These are phyloP conservation scores for Paramarasmius palmivorus DNA, from an alignment of 1,284 basidiomycete species.

Conservation along the genomic window DNA sequence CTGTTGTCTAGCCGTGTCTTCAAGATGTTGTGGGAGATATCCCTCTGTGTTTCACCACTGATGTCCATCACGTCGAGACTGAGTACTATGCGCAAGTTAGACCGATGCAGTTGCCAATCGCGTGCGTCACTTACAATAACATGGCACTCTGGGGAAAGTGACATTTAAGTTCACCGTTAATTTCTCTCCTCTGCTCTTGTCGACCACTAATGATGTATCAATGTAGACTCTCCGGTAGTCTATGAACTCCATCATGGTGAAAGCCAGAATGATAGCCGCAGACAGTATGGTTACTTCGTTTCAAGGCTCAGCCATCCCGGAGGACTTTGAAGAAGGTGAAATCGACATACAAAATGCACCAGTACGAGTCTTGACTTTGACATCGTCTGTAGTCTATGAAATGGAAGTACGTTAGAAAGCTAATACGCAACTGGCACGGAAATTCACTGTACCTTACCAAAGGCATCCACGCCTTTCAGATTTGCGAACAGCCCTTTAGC, in stretches of 20 bases:
- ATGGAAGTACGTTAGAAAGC: constrained; percentile 10
- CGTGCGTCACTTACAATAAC: constrained; percentile 74
- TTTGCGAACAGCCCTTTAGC: constrained; percentile 74
- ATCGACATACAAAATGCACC: constrained; percentile 79
- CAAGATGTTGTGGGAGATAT: constrained; percentile 86
- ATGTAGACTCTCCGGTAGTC: constrained; percentile 89
- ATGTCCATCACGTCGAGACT: constrained; percentile 99
- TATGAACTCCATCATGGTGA: constrained; percentile 92
- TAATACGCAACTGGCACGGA: constrained; percentile 7
- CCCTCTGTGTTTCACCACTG: constrained; percentile 91
- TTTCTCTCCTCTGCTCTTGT: constrained; percentile 93
- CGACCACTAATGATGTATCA: constrained; percentile 90
- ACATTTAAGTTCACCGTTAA: constrained; percentile 91
- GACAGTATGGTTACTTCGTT: constrained; percentile 87
- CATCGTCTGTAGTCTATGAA: constrained; percentile 91
- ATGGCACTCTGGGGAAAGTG: constrained; percentile 96
- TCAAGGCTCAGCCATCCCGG: constrained; percentile 3
- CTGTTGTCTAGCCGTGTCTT: constrained; percentile 76
- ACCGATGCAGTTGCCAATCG: neutral
- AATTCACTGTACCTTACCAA: constrained; percentile 82
- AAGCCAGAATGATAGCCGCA: constrained; percentile 87
- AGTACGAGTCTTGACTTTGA: constrained; percentile 95
- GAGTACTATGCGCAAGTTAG: constrained; percentile 58
- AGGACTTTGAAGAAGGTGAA: constrained; percentile 2
- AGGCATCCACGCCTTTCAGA: constrained; percentile 91